Evolutionary conservation across 2,329 filamentous ascomycete genomes (phyloP).

Genomic region (Ilyonectria mors-panacis): DNA sequence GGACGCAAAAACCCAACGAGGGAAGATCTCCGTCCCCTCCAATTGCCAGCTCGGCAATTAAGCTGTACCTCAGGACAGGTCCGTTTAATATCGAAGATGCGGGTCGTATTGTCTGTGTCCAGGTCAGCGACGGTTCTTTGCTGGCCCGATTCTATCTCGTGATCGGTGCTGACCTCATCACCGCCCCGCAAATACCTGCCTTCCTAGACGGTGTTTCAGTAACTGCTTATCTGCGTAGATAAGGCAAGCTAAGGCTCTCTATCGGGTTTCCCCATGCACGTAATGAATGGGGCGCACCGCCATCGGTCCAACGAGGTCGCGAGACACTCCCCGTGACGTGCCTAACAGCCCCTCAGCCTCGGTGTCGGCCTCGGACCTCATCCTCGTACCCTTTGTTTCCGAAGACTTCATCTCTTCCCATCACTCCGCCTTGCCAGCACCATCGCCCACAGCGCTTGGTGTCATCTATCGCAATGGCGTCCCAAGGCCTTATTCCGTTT

Average conservation of each 20-base stretch:
- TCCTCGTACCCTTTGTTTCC: neutral
- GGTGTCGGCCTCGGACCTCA: conserved; percentile 10
- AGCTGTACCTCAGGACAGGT: too few relatives aligned
- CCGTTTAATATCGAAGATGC: too few relatives aligned
- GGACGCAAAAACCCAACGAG: neutral
- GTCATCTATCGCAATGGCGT: conserved; percentile 71
- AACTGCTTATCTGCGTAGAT: conserved; percentile 14
- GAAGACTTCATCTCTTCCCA: neutral
- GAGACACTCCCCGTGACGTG: conserved; percentile 25
- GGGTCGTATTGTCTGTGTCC: neutral
- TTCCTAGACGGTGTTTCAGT: conserved; percentile 1
- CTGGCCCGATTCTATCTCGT: neutral
- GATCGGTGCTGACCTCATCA: conserved; percentile 13
- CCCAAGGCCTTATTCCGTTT: conserved; percentile 81
- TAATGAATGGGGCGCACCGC: neutral
- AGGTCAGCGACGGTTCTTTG: too few relatives aligned
- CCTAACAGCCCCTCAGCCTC: conserved; percentile 13
- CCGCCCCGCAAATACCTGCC: neutral
- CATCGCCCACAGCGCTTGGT: conserved; percentile 16
- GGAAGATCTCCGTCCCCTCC: neutral
- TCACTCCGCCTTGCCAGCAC: conserved; percentile 21
- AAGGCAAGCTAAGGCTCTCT: conserved; percentile 1
- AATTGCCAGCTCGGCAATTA: neutral
- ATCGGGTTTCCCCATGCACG: neutral
- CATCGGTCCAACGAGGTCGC: conserved; percentile 10